Base-by-base conservation (phyloP, 2,329 filamentous ascomycete genomes). In the Aspergillus fructus region DNA sequence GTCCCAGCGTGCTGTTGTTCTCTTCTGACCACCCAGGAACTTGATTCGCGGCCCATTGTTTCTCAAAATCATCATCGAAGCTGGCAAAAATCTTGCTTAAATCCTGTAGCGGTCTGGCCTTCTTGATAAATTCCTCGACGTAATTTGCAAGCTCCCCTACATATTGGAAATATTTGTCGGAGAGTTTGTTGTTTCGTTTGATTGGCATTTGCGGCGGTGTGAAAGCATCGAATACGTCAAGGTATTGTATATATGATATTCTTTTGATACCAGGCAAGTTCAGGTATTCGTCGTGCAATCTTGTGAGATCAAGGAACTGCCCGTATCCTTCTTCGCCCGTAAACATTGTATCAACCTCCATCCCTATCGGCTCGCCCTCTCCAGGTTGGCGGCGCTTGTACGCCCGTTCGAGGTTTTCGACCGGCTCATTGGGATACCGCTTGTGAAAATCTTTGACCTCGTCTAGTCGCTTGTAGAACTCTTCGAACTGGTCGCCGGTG, bases 261-360 rank as follows among this genome's bases (percentile, higher is more conserved):
- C 93, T 85, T 75, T 96, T 96, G 19, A 93, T 86, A 8, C 89
- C 88, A 2, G 91, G 89, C 8, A 99, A 81, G 70, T 99, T 99
- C 59, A 97, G 82, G 71, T 92, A 99, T 13, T 89, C 82, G 69
- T 97, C 93, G 74, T 97, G 93, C 64, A 87, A 85, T 40, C 81
- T 84, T 17, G 89, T 93, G 47, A 99, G 78, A 73, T 99, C 94
- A 68, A 99, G 90, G 75, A 91, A 99, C 65, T 91, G 89, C 43
- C 94, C 94, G 68, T 89, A 97, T 0, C 89, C 89, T 74, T 99
- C 94, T 75, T 99, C 96, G 60, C 94, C 94, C 0, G 92, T 96
- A 75, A 99, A 99, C 80, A 97, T 89, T 57, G 86, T 86, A 70
- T 97, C 93, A 48, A 97, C 88, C 52, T 93, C 85, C 43, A 85